Evolutionary conservation across 805 yeast species (phyloP), one percentile per base, ranked within the genome.

Genomic region (Nakazawaea molendinolei): DNA sequence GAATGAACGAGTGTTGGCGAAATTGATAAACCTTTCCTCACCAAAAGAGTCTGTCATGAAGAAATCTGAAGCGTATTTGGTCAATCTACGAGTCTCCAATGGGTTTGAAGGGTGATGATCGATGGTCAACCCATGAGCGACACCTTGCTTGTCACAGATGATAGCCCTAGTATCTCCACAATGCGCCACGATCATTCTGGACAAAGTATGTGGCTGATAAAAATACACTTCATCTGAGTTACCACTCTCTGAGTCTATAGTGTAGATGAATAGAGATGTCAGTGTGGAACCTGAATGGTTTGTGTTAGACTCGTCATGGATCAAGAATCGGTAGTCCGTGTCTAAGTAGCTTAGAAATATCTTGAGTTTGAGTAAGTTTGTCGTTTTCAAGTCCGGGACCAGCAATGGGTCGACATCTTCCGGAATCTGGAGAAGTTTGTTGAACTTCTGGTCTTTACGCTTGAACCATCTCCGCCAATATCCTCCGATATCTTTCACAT

Each of bases 1-100:
- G 67, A 92, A 92, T 1, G 96, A 70, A 45, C 98, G 69, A 2
- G 98, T 92, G 51, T 92, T 92, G 16, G 97, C 95, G 52, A 78
- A 80, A 44, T 77, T 71, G 39, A 74, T 49, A 49, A 79, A 89
- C 39, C 97, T 55, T 51, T 83, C 86, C 50, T 87, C 95, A 5
- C 98, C 98, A 63, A 89, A 90, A 3, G 96, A 81, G 54, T 90
- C 97, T 5, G 83, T 77, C 78, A 74, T 73, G 51, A 81, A 73
- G 40, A 79, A 65, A 25, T 76, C 76, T 5, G 81, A 67, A 15
- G 79, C 65, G 47, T 68, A 82, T 43, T 74, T 71, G 19, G 82
- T 67, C 29, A 92, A 61, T 41, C 98, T 64, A 34, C 74, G 63
- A 2, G 83, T 71, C 58, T 92, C 98, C 8, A 74, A 63, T 1